Conservation (phyloP, 164 flowering plant species). For the Macadamia integrifolia region DNA sequence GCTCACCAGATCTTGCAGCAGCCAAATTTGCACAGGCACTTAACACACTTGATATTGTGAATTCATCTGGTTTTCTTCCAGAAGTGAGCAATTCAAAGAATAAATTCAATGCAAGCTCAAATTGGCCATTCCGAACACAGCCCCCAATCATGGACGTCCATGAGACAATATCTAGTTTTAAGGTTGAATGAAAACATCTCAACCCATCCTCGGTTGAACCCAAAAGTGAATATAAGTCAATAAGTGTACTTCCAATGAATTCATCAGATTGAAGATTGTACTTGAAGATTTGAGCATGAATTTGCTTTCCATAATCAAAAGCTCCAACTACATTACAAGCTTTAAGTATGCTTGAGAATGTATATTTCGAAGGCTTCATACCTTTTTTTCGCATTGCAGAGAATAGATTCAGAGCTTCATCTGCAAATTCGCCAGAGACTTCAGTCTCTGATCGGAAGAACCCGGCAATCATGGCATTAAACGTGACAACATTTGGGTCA, state of each 20-base stretch:
- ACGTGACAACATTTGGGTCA: conserved; percentile 39
- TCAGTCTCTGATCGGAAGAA: conserved; percentile 23
- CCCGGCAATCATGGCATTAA: conserved; percentile 63
- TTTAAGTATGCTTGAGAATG: conserved; percentile 50
- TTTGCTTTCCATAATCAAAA: conserved; percentile 45
- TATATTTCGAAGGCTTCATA: conserved; percentile 41
- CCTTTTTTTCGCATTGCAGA: conserved; percentile 37
- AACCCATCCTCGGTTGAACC: conserved; percentile 36
- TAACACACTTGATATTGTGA: conserved; percentile 38
- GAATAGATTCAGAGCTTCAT: conserved; percentile 40
- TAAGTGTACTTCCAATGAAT: conserved; percentile 50
- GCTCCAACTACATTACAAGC: conserved; percentile 34
- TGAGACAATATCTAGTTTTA: conserved; percentile 39
- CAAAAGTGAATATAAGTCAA: conserved; percentile 39
- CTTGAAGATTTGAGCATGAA: conserved; percentile 54
- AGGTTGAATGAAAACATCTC: conserved; percentile 39
- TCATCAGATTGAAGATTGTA: conserved; percentile 39
- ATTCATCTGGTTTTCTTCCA: conserved; percentile 41
- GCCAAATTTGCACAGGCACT: conserved; percentile 51
- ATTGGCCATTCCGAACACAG: conserved; percentile 34
- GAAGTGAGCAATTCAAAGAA: conserved; percentile 32
- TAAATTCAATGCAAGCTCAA: conserved; percentile 34
- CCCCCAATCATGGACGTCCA: conserved; percentile 57
- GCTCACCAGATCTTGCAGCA: conserved; percentile 42
- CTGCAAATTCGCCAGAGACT: conserved; percentile 16